Conservation (phyloP, 805 yeast genomes). For the Soucietia sequanensis region DNA sequence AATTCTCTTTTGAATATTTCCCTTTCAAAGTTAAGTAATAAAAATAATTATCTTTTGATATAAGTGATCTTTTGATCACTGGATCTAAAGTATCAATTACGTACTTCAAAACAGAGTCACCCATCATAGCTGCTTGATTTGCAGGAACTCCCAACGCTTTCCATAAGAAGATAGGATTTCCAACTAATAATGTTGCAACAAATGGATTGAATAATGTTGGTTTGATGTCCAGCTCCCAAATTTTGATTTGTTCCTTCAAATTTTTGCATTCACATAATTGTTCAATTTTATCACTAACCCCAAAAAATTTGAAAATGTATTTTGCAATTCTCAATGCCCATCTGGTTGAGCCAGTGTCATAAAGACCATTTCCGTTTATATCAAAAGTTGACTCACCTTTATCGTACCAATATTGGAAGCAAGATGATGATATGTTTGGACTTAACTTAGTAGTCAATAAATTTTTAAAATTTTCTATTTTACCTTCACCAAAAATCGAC, state of each 20-base stretch:
- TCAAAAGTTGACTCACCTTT: slow-evolving; percentile 60
- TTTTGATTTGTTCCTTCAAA: slow-evolving; percentile 57
- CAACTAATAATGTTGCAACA: slow-evolving; percentile 64
- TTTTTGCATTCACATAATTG: slow-evolving; percentile 56
- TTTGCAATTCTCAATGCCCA: slow-evolving; percentile 78
- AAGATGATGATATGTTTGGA: slow-evolving; percentile 73
- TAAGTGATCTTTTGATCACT: slow-evolving; percentile 57
- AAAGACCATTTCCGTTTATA: slow-evolving; percentile 57
- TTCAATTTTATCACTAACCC: slow-evolving; percentile 50
- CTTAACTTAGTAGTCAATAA: slow-evolving; percentile 53
- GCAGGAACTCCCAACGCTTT: slow-evolving; percentile 88
- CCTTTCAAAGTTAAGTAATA: slow-evolving; percentile 70
- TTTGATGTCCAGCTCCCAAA: slow-evolving; percentile 63
- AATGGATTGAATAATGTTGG: slow-evolving; percentile 72
- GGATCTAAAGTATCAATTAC: slow-evolving; percentile 81
- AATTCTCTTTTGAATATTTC: slow-evolving; percentile 56
- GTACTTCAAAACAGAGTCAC: slow-evolving; percentile 65
- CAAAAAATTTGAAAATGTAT: slow-evolving; percentile 55
- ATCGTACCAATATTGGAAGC: slow-evolving; percentile 77
- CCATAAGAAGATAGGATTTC: slow-evolving; percentile 87
- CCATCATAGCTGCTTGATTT: slow-evolving; percentile 81
- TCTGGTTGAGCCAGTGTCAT: slow-evolving; percentile 81
- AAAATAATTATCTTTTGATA: slow-evolving; percentile 74
- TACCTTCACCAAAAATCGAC: slow-evolving; percentile 77
- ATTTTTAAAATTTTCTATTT: slow-evolving; percentile 46